A percentile compares a stretch with the other conserved stretches of the same genome.
These are phyloP conservation scores for Stephanodiscus minutulus DNA, from an alignment of 108 stramenopile species.

Conservation along the genomic window DNA sequence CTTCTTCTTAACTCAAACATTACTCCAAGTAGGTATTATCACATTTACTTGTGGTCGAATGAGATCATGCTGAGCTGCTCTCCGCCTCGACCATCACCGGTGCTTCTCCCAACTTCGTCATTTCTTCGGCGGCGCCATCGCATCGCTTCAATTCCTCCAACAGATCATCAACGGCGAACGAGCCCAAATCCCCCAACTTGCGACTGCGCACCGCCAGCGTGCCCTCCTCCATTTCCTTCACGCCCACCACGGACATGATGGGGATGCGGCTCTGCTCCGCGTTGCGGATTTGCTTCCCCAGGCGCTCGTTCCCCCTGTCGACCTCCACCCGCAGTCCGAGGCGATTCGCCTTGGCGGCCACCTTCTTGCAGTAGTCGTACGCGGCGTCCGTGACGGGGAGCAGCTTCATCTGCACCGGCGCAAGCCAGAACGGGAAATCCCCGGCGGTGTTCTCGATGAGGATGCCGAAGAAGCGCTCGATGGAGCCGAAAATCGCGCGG, in stretches of 20 bases:
- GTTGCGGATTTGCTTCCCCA: constrained; percentile 97
- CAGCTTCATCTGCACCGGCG: constrained; percentile 91
- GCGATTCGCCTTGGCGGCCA: constrained; percentile 72
- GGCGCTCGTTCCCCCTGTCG: constrained; percentile 85
- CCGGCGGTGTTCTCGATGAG: constrained; percentile 95
- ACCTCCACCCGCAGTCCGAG: constrained; percentile 91
- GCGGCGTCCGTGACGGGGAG: constrained; percentile 95
- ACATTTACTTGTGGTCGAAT: not conserved
- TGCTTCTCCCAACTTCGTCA: constrained; percentile 70
- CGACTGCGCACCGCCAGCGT: constrained; percentile 86
- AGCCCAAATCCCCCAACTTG: constrained; percentile 88
- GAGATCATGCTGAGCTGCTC: constrained; percentile 3
- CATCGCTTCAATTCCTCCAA: constrained; percentile 67
- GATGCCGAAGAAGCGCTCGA: constrained; percentile 98
- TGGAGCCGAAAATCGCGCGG: constrained; percentile 97
- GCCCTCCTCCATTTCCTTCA: constrained; percentile 88
- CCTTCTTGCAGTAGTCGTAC: constrained; percentile 83
- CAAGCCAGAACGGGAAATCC: constrained; percentile 95
- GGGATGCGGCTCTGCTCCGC: constrained; percentile 92
- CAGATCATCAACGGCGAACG: constrained; percentile 75
- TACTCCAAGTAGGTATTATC: not conserved
- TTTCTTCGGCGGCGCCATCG: constrained; percentile 68
- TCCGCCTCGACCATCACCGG: constrained; percentile 39
- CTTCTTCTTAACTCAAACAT: not conserved
- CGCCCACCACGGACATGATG: constrained; percentile 94